Evolutionary conservation across 2,329 filamentous ascomycete genomes (phyloP).

Genomic region (Parafenestella ontariensis): DNA sequence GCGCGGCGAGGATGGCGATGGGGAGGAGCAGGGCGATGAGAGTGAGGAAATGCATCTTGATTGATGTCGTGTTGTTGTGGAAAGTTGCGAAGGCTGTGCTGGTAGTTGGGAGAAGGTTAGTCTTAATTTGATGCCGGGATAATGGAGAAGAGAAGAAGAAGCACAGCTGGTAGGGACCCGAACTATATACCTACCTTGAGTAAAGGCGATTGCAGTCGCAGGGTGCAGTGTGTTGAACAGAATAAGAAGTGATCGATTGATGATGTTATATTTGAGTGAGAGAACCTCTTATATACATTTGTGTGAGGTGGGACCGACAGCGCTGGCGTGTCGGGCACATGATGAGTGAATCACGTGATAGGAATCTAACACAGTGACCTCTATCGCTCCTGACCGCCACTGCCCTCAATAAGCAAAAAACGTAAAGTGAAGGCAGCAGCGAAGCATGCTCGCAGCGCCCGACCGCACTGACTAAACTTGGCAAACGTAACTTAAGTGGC

Average conservation of each 20-base stretch:
- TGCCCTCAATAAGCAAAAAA: neutral
- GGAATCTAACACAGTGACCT: no score
- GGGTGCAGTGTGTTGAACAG: no score
- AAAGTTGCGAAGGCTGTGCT: neutral
- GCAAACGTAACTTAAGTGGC: constrained; percentile 2
- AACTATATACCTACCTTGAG: neutral
- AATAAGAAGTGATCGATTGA: no score
- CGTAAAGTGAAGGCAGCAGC: neutral
- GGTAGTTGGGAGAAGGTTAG: neutral
- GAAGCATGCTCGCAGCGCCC: neutral
- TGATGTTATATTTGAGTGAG: no score
- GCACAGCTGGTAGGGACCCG: neutral
- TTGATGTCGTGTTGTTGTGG: neutral
- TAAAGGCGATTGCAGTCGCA: neutral
- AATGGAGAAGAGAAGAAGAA: neutral
- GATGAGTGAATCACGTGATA: no score
- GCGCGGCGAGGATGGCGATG: constrained; percentile 22
- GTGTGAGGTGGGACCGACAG: no score
- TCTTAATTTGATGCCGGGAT: neutral
- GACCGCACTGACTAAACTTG: neutral
- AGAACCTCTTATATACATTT: no score
- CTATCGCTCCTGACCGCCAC: neutral
- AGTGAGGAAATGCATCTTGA: constrained; percentile 17
- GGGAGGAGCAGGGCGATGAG: constrained; percentile 27
- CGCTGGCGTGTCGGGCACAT: no score